phyloP scores from a whole-genome alignment of 345 rosid species.

The Brassica napus region Da-Ae NC_063452.1:22054501-22055000 shows the following conservation, averaged over 20 bases:
- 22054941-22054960: neutral
- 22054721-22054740: constrained; percentile 34
- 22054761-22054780: too few species aligned
- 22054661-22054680: neutral
- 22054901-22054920: neutral
- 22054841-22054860: neutral
- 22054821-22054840: too few species aligned
- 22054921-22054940: neutral
- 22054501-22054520: constrained; percentile 23
- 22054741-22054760: neutral
- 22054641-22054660: neutral
- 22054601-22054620: neutral
- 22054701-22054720: constrained; percentile 96
- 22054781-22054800: too few species aligned
- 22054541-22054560: neutral
- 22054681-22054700: constrained; percentile 79
- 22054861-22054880: neutral
- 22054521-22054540: neutral
- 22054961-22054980: neutral
- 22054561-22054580: neutral
- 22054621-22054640: neutral
- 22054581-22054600: neutral
- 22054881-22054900: neutral
- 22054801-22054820: too few species aligned
- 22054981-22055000: neutral